A percentile compares a stretch with the other conserved stretches of the same genome.
Conservation (phyloP, 208 protist genomes). For the Trypanosoma caninum region DNA sequence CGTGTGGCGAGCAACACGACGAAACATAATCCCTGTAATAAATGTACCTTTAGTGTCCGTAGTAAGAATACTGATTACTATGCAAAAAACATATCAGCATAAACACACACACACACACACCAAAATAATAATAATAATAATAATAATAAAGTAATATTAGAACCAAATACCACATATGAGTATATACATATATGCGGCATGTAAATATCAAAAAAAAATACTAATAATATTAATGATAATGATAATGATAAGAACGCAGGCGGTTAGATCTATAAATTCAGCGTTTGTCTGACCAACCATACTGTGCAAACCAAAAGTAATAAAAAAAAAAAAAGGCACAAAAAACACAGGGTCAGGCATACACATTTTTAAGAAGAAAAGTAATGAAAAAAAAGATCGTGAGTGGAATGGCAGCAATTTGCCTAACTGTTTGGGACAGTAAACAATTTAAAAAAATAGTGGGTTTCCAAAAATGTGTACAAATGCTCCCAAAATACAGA, state of each 20-base stretch:
- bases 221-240: too few relatives aligned
- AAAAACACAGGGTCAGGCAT: not conserved
- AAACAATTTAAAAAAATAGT: slow-evolving; percentile 75
- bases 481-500: slow-evolving; percentile 82
- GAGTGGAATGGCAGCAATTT: too few relatives aligned
- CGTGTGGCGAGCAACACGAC: slow-evolving; percentile 37
- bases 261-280: too few relatives aligned
- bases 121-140: not conserved
- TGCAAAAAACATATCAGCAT: not conserved
- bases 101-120: not conserved
- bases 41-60: not conserved
- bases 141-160: not conserved
- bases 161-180: too few relatives aligned
- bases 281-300: too few relatives aligned
- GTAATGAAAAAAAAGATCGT: not conserved
- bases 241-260: too few relatives aligned
- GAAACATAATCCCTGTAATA: slow-evolving; percentile 25
- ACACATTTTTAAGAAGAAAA: not conserved
- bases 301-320: too few relatives aligned
- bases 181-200: too few relatives aligned
- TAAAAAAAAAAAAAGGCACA: not conserved
- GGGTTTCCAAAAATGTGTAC: slow-evolving; percentile 73
- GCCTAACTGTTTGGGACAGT: too few relatives aligned
- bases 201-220: too few relatives aligned
- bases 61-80: too few relatives aligned